Evolutionary conservation across 495 filamentous ascomycete species (phyloP), one percentile per base, ranked within the genome.

Genomic region (Echria macrotheca): DNA sequence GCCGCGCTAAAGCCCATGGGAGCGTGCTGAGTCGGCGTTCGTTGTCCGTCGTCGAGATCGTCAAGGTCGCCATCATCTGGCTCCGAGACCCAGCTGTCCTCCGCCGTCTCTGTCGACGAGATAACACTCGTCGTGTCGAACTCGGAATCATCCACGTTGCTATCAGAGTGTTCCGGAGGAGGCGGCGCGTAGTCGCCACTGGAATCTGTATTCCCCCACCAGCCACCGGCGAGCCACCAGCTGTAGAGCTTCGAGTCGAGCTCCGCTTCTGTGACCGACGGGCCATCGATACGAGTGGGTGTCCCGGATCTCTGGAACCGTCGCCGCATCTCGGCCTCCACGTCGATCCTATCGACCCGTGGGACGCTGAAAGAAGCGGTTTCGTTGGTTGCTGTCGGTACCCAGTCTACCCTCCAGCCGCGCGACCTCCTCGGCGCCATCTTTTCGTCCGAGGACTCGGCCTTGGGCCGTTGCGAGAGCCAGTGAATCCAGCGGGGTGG

Each of bases 121-220:
- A 91, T 68, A 12, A 94, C 73, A 60, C 89, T 94, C 2, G 85
- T 90, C 7, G 78, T 81, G 56, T 91, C 87, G 35, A 90, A 85
- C 33, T 85, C 76, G 0, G 78, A 69, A 10, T 81, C 69, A 5
- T 65, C 57, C 6, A 41, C 11, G 10, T 50, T 53, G 5, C 6
- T 18, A 5, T 44, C 53, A 9, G 37, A 14, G 18, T 44, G n/a
- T 5, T 42, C 32, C 5, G 36, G 19, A 1, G 44, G 9, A 3
- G 49, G 54, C 12, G 78, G 75, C 2, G 63, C 54, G 52, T 86
- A 96, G 25, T 87, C 82, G 4, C 84, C 83, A 48, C 83, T 93
- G 4, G 74, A 72, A 61, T 96, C 90, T 22, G 81, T 74, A 22
- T 80, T 81, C 1, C 90, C 90, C 83, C 86, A 95, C 64, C 85